Evolutionary conservation across 2,329 filamentous ascomycete species (phyloP).

Genomic region (Onygena corvina): DNA sequence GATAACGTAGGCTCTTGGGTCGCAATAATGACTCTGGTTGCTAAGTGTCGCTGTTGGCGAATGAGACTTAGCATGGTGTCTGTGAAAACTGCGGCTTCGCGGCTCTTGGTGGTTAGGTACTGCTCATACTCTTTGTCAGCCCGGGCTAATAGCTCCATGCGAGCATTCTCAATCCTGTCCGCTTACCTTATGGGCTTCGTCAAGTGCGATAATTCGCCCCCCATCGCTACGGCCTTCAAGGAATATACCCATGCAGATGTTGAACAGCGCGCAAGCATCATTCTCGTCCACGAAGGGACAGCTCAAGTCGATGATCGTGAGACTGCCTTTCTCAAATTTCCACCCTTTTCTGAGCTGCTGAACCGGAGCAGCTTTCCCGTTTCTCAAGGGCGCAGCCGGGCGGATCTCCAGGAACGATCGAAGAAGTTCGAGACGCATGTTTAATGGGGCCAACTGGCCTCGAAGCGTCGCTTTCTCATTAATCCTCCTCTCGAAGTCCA

Average conservation of each 20-base stretch:
- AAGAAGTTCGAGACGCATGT: constrained; percentile 49
- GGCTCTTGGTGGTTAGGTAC: constrained; percentile 47
- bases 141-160: no score
- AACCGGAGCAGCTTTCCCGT: no score
- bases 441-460: constrained; percentile 44
- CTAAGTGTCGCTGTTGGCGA: constrained; percentile 59
- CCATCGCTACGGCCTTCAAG: constrained; percentile 41
- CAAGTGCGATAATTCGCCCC: constrained; percentile 55
- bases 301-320: constrained; percentile 60
- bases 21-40: constrained; percentile 54
- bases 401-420: constrained; percentile 48
- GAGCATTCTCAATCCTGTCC: no score
- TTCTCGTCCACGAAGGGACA: constrained; percentile 57
- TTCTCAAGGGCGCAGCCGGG: not conserved
- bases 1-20: constrained; percentile 69
- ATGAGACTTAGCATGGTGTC: constrained; percentile 51
- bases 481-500: constrained; percentile 29
- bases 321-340: constrained; percentile 33
- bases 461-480: constrained; percentile 31
- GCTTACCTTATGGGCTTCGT: constrained; percentile 62
- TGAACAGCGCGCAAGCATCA: constrained; percentile 59
- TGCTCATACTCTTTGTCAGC: constrained; percentile 17
- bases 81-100: constrained; percentile 48
- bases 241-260: constrained; percentile 57
- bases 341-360: constrained; percentile 9